phyloP scores from a whole-genome alignment of 1,284 basidiomycete species.

The Tranzscheliella williamsii region DNA sequence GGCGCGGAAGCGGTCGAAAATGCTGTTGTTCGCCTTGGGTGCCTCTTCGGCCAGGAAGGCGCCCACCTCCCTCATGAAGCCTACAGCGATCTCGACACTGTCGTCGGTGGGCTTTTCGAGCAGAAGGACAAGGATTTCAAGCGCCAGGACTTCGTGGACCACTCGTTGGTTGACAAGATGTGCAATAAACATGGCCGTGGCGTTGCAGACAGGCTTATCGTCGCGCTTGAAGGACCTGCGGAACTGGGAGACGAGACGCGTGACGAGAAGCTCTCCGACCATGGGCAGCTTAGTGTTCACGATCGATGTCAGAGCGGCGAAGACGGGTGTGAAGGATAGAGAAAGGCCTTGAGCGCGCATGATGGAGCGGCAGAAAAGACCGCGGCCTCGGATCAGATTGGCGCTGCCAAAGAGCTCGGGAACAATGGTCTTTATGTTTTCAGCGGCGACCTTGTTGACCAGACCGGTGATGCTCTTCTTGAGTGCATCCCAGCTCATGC shows the following conservation, averaged over 20 bases:
- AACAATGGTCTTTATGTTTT: conserved; percentile 95
- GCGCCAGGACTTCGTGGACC: conserved; percentile 88
- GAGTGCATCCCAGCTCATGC: conserved; percentile 95
- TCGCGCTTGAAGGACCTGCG: conserved; percentile 92
- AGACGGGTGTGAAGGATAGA: conserved; percentile 95
- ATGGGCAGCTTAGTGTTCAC: conserved; percentile 97
- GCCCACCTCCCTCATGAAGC: conserved; percentile 95
- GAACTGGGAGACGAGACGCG: conserved; percentile 90
- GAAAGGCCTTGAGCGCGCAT: conserved; percentile 98
- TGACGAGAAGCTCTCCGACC: conserved; percentile 88
- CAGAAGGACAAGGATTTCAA: conserved; percentile 90
- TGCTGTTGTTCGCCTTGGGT: conserved; percentile 87
- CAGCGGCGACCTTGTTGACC: conserved; percentile 83
- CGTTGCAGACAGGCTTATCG: conserved; percentile 95
- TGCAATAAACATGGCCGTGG: conserved; percentile 91
- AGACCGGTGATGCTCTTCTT: conserved; percentile 98
- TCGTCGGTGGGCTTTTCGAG: conserved; percentile 96
- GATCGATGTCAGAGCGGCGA: conserved; percentile 89
- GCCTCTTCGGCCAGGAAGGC: conserved; percentile 91
- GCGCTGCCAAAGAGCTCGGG: conserved; percentile 70
- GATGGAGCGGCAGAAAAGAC: conserved; percentile 70
- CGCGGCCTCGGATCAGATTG: conserved; percentile 58
- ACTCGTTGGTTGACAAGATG: conserved; percentile 96
- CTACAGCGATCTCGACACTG: conserved; percentile 95
- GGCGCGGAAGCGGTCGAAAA: conserved; percentile 93